These are phyloP conservation scores for Perkinsus olseni DNA, from an alignment of 169 alveolate genomes.

Conservation along the genomic window DNA sequence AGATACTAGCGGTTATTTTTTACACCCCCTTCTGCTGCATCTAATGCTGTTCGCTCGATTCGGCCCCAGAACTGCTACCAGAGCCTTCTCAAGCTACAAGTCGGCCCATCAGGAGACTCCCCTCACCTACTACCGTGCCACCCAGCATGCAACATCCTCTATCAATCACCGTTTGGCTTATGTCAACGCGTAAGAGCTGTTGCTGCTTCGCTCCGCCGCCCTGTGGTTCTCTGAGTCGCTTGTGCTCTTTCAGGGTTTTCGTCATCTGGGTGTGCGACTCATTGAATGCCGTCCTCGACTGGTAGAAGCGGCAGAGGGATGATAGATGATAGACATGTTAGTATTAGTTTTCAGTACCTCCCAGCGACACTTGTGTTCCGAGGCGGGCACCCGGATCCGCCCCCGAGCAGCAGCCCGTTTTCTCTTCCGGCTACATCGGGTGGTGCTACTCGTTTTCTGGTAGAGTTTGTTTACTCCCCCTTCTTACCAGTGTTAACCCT, in stretches of 20 bases:
- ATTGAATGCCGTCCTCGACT: not conserved
- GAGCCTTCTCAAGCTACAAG: not conserved
- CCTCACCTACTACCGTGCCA: conserved; percentile 33
- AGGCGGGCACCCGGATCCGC: not conserved
- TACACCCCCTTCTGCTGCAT: not conserved
- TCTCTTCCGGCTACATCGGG: too few relatives aligned
- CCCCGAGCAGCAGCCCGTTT: too few relatives aligned
- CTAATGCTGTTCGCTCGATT: not conserved
- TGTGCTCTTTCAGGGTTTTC: not conserved
- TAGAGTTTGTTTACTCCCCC: not conserved
- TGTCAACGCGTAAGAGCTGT: conserved; percentile 1
- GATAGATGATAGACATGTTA: not conserved
- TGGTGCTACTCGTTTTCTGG: too few relatives aligned
- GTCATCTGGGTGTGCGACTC: not conserved
- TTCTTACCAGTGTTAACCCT: not conserved
- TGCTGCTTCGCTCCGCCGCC: not conserved
- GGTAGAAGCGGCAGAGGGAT: not conserved
- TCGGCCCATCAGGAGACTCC: conserved; percentile 33
- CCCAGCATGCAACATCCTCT: conserved; percentile 15
- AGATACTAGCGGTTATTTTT: not conserved
- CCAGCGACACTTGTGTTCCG: not conserved
- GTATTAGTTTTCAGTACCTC: not conserved
- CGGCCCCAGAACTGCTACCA: conserved; percentile 1
- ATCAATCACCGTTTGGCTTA: conserved; percentile 33
- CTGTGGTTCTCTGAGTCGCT: not conserved